Base-by-base conservation (phyloP, 352 stramenopile genomes). In the Phytophthora europaea region DNA sequence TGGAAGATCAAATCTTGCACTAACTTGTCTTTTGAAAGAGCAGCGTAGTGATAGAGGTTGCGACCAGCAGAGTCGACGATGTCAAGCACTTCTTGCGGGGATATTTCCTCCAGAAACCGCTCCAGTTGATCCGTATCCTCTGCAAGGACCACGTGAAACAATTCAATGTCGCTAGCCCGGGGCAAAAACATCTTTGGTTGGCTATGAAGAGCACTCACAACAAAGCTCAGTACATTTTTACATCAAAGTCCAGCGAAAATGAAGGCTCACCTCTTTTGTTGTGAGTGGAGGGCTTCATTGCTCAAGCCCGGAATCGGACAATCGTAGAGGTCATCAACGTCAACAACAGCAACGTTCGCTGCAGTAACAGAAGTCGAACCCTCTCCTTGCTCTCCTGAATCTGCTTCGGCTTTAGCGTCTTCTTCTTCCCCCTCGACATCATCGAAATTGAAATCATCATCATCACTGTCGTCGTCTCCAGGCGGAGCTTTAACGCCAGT, bases 41-140 rank as follows among this genome's bases (percentile, higher is more conserved):
- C 72, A 5, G 75, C 83, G 56, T 91, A 91, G 60, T 91, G 83
- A 28, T 89, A 91, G 6, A 86, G 52, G 1, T 69, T 77, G 9
- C 79, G 78, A 31, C 72, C 56, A 1, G 57, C 40, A 2, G 40
- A 20, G 34, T 91, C 81, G 7, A 80, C 64, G 26, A 87, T 65
- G 3, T 43, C 23, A 9, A 88, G 45, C 12, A 85, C 51, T 40
- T 88, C 62, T 50, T 66, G 51, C 9, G 81, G 80, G 0, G 72
- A 73, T 40, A 64, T 63, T 4, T 75, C n/a, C 1, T 48, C 7
- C 7, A 88, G 33, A 31, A 72, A 73, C 13, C 65, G 59, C 15
- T 61, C 18, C 22, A 91, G 60, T 38, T 65, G 61, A 9, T 64
- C 51, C 0, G 34, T 50, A 48, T 91, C 80, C 6, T 72, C 45